Evolutionary conservation across 2,329 filamentous ascomycete species (phyloP), one percentile per base, ranked within the genome.

Genomic region (Penicillium vulpinum): DNA sequence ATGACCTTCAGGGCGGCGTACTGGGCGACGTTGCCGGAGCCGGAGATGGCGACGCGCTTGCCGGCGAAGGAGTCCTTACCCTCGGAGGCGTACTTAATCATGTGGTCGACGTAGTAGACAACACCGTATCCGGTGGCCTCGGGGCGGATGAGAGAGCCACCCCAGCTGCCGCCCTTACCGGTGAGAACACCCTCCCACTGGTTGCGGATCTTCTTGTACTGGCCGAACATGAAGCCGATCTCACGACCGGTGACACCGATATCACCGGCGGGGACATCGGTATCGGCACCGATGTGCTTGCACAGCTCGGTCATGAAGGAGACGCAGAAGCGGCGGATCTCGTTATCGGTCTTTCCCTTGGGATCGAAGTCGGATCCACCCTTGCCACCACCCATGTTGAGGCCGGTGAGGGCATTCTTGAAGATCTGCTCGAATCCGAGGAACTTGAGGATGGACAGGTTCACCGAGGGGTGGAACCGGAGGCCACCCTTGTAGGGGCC

Each of bases 341-440:
- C 94, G 76, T 87, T 90, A 80, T 99, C 92, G 54, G 88, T 90
- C 86, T 97, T 97, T 82, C 92, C 92, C 86, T 97, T 99, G 77
- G 94, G 94, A 80, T 97, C 92, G 77, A 99, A 97, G 83, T 97
- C 94, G 76, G 93, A 88, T 72, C 94, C 94, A 80, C 94, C 94
- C 83, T 97, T 97, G 73, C 90, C 94, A 81, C 94, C 94, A 65
- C 94, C 94, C 87, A 99, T 97, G 81, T 86, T 91, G 72, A 95
- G 80, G 73, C 94, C 94, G 61, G 94, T 97, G 67, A 97, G 82
- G 67, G 94, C 94, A 90, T 97, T 97, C 86, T 97, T 97, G 85
- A 97, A 97, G 81, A 93, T 95, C 82, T 97, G 94, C 87, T 99
- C 94, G 72, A 97, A 97, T 65, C 93, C 94, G 73, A 99, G 85